These are phyloP conservation scores for Penicillium coffeae DNA, from an alignment of 495 filamentous ascomycete species.

Conservation along the genomic window DNA sequence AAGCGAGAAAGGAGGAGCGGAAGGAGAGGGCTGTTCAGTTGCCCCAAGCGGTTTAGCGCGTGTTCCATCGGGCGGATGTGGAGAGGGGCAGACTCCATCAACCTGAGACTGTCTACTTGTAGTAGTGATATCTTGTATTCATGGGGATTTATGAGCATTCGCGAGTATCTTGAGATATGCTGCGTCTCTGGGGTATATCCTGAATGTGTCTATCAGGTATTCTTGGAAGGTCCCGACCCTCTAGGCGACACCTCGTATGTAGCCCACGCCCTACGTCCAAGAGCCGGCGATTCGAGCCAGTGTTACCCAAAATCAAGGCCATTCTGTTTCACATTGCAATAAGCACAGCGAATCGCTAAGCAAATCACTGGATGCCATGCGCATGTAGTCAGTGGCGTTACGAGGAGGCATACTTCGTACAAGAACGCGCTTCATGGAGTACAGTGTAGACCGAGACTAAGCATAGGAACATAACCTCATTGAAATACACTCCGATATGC, in stretches of 20 bases:
- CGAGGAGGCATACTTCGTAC: no score
- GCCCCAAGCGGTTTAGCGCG: conserved; percentile 22
- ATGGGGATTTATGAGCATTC: neutral
- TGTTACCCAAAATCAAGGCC: neutral
- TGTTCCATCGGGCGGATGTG: conserved; percentile 31
- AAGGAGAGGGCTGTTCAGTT: conserved; percentile 25
- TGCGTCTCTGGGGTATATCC: no score
- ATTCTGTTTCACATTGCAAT: neutral
- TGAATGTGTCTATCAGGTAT: no score
- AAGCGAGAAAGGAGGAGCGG: conserved; percentile 22
- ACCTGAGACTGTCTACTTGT: conserved; percentile 1
- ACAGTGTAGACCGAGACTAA: neutral
- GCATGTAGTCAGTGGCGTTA: no score
- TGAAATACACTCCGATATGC: no score
- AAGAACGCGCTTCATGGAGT: no score
- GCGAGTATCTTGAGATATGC: no score
- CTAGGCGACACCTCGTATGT: no score
- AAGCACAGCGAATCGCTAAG: no score
- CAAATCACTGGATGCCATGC: no score
- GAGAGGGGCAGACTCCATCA: conserved; percentile 22
- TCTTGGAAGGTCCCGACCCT: no score
- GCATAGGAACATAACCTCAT: neutral
- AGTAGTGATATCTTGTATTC: neutral
- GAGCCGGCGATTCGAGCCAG: neutral
- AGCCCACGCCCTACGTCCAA: no score